These are phyloP conservation scores for Drechslerella stenobrocha DNA, from an alignment of 2,329 filamentous ascomycete genomes.

Conservation along the genomic window DNA sequence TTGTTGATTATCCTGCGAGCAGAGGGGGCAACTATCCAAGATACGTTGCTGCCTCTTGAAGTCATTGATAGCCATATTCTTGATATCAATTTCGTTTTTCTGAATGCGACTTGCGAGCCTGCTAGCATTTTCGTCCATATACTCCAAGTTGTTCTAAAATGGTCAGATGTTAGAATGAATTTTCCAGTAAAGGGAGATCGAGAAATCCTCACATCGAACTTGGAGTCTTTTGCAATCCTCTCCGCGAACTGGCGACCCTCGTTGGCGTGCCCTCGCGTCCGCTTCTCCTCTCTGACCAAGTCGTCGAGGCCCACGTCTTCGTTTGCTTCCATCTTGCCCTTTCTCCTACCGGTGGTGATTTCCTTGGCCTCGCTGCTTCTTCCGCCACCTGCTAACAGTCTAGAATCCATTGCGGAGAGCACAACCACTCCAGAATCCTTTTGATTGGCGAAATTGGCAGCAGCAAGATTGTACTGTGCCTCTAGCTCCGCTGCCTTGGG, in stretches of 20 bases:
- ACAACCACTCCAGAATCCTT: conserved; percentile 72
- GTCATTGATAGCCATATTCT: conserved; percentile 81
- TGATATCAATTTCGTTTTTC: conserved; percentile 83
- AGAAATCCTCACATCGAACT: conserved; percentile 67
- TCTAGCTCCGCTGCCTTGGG: conserved; percentile 77
- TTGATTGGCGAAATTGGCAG: conserved; percentile 64
- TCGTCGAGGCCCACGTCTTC: conserved; percentile 95
- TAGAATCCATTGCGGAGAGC: conserved; percentile 83
- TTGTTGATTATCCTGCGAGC: conserved; percentile 78
- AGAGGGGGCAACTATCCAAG: conserved; percentile 84
- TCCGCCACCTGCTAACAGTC: conserved; percentile 71
- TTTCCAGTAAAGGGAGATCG: not conserved
- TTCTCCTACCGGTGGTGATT: conserved; percentile 79
- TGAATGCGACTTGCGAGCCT: conserved; percentile 86
- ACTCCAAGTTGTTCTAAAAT: conserved; percentile 76
- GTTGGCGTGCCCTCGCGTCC: conserved; percentile 74
- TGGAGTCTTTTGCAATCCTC: conserved; percentile 87
- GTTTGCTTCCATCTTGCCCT: conserved; percentile 84
- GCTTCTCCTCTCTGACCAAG: conserved; percentile 92
- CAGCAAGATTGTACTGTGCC: conserved; percentile 76
- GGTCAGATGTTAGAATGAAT: conserved; percentile 9
- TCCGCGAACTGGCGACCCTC: conserved; percentile 84
- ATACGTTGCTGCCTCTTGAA: conserved; percentile 87
- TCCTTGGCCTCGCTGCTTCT: conserved; percentile 75
- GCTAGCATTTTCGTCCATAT: conserved; percentile 93